Percentiles rank a stretch among this genome's conserved stretches.
Conservation (phyloP, 192 early-diverging fungal species). For the Physocladia obscura region DNA sequence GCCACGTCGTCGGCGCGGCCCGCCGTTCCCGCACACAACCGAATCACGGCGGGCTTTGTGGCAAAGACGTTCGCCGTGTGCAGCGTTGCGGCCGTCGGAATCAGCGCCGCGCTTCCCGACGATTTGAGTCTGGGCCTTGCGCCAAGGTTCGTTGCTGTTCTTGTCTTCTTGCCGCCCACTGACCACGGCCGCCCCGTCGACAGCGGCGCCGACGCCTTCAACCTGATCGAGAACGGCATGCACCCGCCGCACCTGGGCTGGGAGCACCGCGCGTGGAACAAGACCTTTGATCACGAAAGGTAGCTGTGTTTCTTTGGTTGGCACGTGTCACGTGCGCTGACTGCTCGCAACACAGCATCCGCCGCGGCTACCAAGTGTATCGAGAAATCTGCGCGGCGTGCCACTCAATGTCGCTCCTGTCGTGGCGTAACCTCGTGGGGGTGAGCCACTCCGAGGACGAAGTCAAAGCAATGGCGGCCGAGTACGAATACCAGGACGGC, state of each 20-base stretch:
- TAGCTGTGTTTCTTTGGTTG: slow-evolving; percentile 51
- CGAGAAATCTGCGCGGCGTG: slow-evolving; percentile 96
- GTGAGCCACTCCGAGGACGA: slow-evolving; percentile 91
- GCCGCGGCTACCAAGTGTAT: slow-evolving; percentile 98
- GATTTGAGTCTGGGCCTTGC: neutral
- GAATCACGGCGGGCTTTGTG: neutral
- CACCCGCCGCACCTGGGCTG: slow-evolving; percentile 88
- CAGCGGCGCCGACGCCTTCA: slow-evolving; percentile 60
- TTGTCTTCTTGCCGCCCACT: no score
- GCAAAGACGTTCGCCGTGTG: slow-evolving; percentile 7
- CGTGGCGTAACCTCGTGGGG: slow-evolving; percentile 94
- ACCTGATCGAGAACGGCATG: slow-evolving; percentile 86
- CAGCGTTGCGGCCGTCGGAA: slow-evolving; percentile 4
- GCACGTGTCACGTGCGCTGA: no score
- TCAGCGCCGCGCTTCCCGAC: slow-evolving; percentile 12
- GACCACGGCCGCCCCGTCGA: no score
- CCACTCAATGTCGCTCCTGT: slow-evolving; percentile 90
- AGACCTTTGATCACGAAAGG: slow-evolving; percentile 91
- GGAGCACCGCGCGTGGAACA: slow-evolving; percentile 76
- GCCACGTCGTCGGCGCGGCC: slow-evolving; percentile 26
- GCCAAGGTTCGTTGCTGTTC: no score
- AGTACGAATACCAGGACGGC: slow-evolving; percentile 88
- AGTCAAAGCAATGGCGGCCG: slow-evolving; percentile 87
- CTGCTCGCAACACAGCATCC: no score
- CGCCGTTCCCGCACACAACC: slow-evolving; percentile 19